These are phyloP conservation scores for Tetrapisispora iriomotensis DNA, from an alignment of 805 yeast species.

Conservation along the genomic window DNA sequence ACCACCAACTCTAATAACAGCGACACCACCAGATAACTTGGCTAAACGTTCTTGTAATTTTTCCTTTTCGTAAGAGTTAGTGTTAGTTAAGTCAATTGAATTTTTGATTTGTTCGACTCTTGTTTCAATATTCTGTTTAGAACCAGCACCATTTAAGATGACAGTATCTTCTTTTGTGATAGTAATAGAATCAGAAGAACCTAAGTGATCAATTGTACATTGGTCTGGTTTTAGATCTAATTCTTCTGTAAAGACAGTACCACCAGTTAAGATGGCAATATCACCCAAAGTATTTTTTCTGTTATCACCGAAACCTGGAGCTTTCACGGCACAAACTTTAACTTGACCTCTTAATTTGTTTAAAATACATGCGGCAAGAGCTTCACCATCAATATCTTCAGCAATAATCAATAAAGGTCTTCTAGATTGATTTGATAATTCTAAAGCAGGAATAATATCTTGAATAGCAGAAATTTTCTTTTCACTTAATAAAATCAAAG, in stretches of 20 bases:
- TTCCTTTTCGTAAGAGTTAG: slow-evolving; percentile 85
- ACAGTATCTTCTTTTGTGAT: slow-evolving; percentile 95
- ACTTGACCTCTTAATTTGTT: slow-evolving; percentile 98
- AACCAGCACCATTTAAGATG: slow-evolving; percentile 84
- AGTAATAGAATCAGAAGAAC: slow-evolving; percentile 84
- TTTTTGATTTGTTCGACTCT: slow-evolving; percentile 93
- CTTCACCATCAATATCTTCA: slow-evolving; percentile 97
- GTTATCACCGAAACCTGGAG: slow-evolving; percentile 99
- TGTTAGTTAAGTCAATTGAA: slow-evolving; percentile 61
- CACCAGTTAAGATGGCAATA: slow-evolving; percentile 89
- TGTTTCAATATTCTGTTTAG: slow-evolving; percentile 65
- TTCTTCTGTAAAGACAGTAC: slow-evolving; percentile 80
- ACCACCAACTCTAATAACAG: slow-evolving; percentile 96
- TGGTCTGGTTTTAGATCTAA: slow-evolving; percentile 91
- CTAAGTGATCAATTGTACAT: slow-evolving; percentile 82
- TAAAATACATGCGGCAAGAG: slow-evolving; percentile 93
- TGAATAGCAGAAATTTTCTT: slow-evolving; percentile 85
- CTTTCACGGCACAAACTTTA: slow-evolving; percentile 93
- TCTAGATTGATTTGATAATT: slow-evolving; percentile 84
- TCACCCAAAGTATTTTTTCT: slow-evolving; percentile 94
- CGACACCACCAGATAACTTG: slow-evolving; percentile 96
- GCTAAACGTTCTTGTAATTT: slow-evolving; percentile 96
- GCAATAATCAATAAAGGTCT: slow-evolving; percentile 90
- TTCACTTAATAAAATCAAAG: slow-evolving; percentile 78
- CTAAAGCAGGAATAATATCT: slow-evolving; percentile 87